Evolutionary conservation across 1,284 basidiomycete genomes (phyloP), one percentile per base, ranked within the genome.

Genomic region (Ceratobasidium sp.): DNA sequence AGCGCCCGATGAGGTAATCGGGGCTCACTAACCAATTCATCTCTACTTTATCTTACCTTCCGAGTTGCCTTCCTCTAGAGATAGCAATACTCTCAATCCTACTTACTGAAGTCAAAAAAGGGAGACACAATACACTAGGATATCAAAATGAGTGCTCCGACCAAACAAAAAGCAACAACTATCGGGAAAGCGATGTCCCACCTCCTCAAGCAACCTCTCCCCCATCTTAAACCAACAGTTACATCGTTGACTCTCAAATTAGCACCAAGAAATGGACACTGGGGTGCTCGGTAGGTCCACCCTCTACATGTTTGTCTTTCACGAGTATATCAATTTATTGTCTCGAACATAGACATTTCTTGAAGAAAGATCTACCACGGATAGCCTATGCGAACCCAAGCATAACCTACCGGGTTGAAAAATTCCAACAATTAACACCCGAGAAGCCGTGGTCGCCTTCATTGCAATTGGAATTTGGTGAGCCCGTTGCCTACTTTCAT

Each of bases 321-420:
- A 22, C 27, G 11, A n/a, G 22, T 50, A 19, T 53, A 29, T 7
- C 29, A 31, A 27, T 7, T n/a, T 44, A 17, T 45, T 14, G 24
- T 4, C n/a, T 24, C 14, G 47, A 24, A 19, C 62, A 54, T 74
- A 93, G 93, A 64, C 89, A 93, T 84, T 94, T 94, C 77, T 85
- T 91, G 54, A 92, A 91, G 79, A 89, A 93, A 53, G 86, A 92
- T 24, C 82, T 94, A 0, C 91, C 91, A 1, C 85, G 91, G 44
- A 91, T 94, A 84, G 89, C 87, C 8, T 93, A 88, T 81, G 89
- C 88, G 0, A 94, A 94, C 79, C 92, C 91, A 0, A 79, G 51
- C 2, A 47, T 72, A 15, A 50, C 44, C 11, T 72, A 84, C 11
- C 78, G 45, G 17, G 69, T 72, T 5, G 22, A 29, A 19, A 72